These are phyloP conservation scores for Nemophila menziesii DNA, from an alignment of 257 asterid genomes.

Conservation along the genomic window DNA sequence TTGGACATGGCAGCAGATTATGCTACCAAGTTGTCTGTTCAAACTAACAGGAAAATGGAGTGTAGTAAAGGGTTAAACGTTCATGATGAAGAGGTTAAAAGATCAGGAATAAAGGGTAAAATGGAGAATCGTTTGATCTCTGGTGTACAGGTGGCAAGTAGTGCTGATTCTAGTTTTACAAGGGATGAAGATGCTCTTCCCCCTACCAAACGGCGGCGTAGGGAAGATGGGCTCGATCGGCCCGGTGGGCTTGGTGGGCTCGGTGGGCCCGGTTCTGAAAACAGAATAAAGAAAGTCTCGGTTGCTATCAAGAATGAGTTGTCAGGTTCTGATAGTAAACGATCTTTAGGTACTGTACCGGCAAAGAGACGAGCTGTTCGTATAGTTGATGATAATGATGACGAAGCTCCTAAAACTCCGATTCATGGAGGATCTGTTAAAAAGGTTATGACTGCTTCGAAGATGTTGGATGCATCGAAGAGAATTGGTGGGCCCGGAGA, in stretches of 20 bases:
- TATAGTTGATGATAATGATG: constrained; percentile 52
- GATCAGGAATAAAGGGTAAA: constrained; percentile 23
- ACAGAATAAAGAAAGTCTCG: constrained; percentile 24
- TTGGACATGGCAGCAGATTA: constrained; percentile 32
- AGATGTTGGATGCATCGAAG: constrained; percentile 28
- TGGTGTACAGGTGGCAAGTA: constrained; percentile 24
- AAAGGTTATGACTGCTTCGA: constrained; percentile 31
- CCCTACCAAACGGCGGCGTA: constrained; percentile 56
- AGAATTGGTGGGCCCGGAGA: constrained; percentile 22
- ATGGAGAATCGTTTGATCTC: constrained; percentile 18
- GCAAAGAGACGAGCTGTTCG: constrained; percentile 90
- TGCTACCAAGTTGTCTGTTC: constrained; percentile 17
- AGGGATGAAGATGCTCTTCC: constrained; percentile 65
- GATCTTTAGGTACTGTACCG: constrained; percentile 21
- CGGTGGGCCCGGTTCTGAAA: no score
- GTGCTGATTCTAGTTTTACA: constrained; percentile 27
- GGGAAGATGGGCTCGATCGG: constrained; percentile 29
- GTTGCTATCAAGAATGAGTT: constrained; percentile 23
- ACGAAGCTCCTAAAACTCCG: constrained; percentile 90
- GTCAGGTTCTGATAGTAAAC: constrained; percentile 22
- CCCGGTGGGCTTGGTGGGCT: constrained; percentile 16
- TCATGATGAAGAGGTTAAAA: constrained; percentile 28
- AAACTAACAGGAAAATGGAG: constrained; percentile 24
- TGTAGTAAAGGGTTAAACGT: constrained; percentile 12
- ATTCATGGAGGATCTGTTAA: constrained; percentile 62